Evolutionary conservation across 164 flowering plant genomes (phyloP), one percentile per base, ranked within the genome.

Genomic region (Pachysandra terminalis): DNA sequence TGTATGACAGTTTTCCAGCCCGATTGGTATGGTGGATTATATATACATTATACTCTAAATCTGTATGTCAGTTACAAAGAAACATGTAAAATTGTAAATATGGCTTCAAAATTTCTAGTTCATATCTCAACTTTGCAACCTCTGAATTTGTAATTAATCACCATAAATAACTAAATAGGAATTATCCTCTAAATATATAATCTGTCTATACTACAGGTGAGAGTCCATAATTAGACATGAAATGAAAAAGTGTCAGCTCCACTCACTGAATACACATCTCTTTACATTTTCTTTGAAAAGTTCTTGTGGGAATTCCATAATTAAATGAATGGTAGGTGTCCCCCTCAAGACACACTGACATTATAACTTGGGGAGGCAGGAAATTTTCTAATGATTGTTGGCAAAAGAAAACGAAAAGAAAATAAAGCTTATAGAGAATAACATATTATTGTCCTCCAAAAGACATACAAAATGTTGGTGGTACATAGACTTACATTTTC

Each of bases 401-500:
- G 56, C 2, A 49, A n/a, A n/a, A n/a, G n/a, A n/a, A n/a, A n/a
- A n/a, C n/a, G n/a, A n/a, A n/a, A 45, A 45, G 9, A 45, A 13
- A 45, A 45, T 12, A 22, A 8, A 32, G 45, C 24, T 19, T 67
- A 26, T 26, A 28, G 56, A 28, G 32, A 64, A 52, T 26, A 64
- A 64, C 25, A 35, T 51, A 26, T 22, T 17, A 22, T 49, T 14
- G 22, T 27, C 24, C 56, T 48, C 15, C 37, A 24, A 35, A 48
- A 35, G 24, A 3, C n/a, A 17, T 5, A 6, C 13, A 26, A 26
- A 19, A 26, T 2, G 16, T 15, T 2, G 1, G 6, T 5, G n/a
- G 6, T 16, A 26, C 35, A 70, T 0, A 14, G 21, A 67, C 81
- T 79, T 69, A 95, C 98, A 84, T 88, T 68, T 75, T 95, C 99